Conservation (phyloP, 352 stramenopile species). For the Globisporangium megalacanthum region DNA sequence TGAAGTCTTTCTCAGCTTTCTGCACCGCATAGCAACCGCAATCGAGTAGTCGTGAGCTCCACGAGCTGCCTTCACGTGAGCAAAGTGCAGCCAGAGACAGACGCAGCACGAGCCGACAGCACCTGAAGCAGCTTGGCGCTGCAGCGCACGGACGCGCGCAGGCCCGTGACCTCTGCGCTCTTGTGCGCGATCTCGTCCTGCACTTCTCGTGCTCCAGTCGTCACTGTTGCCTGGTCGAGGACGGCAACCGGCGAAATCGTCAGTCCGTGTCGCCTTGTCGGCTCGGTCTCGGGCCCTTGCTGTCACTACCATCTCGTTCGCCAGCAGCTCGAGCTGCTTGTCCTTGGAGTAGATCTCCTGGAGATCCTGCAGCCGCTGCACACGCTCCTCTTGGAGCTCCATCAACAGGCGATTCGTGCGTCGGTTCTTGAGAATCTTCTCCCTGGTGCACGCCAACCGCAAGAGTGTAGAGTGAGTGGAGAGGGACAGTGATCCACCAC, state of each 20-base stretch:
- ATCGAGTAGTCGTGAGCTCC: neutral
- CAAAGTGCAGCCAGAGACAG: neutral
- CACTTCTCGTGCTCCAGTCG: conserved; percentile 31
- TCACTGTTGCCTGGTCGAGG: conserved; percentile 28
- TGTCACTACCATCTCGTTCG: conserved; percentile 42
- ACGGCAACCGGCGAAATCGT: neutral
- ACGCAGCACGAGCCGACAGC: neutral
- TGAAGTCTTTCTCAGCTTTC: conserved; percentile 72
- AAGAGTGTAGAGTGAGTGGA: neutral
- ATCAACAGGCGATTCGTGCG: conserved; percentile 62
- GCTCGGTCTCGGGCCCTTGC: too few relatives aligned
- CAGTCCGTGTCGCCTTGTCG: neutral
- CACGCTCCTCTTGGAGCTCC: conserved; percentile 68
- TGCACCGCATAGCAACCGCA: conserved; percentile 6
- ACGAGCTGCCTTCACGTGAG: neutral
- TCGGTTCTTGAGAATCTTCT: conserved; percentile 66
- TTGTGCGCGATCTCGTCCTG: conserved; percentile 67
- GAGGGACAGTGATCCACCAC: neutral
- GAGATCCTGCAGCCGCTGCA: conserved; percentile 70
- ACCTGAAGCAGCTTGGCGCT: conserved; percentile 74
- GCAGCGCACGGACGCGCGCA: conserved; percentile 56
- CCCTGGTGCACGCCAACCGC: conserved; percentile 19
- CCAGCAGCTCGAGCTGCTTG: conserved; percentile 57
- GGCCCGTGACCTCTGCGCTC: conserved; percentile 54
- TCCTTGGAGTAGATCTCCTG: conserved; percentile 81